Base-by-base conservation (phyloP, 179 eudicot species). In the Actinidia arguta region DNA sequence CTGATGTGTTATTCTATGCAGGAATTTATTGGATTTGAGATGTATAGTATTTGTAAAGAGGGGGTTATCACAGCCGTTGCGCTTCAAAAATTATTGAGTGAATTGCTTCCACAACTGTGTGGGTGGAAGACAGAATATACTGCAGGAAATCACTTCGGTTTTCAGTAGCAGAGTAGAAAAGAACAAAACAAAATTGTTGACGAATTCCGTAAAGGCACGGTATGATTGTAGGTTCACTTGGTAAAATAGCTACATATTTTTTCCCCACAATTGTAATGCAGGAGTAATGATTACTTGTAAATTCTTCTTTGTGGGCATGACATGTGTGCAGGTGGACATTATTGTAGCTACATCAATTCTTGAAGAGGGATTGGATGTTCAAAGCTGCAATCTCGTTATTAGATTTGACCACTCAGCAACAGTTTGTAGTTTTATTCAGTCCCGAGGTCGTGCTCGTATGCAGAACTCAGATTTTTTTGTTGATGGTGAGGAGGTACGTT, bases 401-500 rank as follows among this genome's bases (percentile, higher is more conserved):
- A 90, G 97, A 77, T 94, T 95, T 80, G 98, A 97, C 86, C 98
- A 87, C 10, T 92, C 98, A 22, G 84, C 89, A 39, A 97, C 93
- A 51, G 89, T 95, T 78, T 94, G 98, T 84, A 95, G 99, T 85
- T 97, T 94, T 86, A 97, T 95, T 85, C 99, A 97, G 87, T 97
- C 99, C n/a, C 93, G 97, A 82, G 99, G 99, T 13, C 98, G 98
- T 81, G 99, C 99, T 78, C 89, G 98, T 52, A 93, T 89, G 94
- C 85, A 85, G 52, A 89, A 92, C 79, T 95, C 98, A 24, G 94
- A 92, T 58, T 97, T 92, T n/a, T 83, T 50, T 97, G 76, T 47
- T 95, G 79, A 90, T 97, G 95, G 91, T 95, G 59, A 84, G 84
- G 80, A 92, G 92, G 99, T 96, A 63, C 62, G 80, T 36, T 54